A percentile compares a stretch with the other conserved stretches of the same genome.
Conservation (phyloP, 2,329 filamentous ascomycete species). For the Aureobasidium sp. region DNA sequence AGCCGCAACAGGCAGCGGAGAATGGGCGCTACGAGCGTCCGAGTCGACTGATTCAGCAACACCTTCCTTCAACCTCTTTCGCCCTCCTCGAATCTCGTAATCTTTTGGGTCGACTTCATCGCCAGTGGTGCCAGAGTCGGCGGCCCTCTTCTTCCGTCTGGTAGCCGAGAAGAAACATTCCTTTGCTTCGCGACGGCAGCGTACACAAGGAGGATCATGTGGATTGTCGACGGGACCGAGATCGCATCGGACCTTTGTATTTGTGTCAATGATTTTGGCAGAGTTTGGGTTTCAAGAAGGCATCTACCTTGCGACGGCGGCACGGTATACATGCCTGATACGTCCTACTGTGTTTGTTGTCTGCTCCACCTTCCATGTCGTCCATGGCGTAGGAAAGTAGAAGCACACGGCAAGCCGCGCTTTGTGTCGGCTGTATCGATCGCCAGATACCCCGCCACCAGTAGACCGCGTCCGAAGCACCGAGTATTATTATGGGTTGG, state of each 20-base stretch:
- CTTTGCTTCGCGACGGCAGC: slow-evolving; percentile 90
- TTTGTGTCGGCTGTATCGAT: slow-evolving; percentile 11
- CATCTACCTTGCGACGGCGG: slow-evolving; percentile 43
- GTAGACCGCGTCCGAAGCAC: neutral
- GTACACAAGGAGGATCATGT: slow-evolving; percentile 84
- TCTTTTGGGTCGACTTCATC: slow-evolving; percentile 45
- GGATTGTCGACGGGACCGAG: slow-evolving; percentile 80
- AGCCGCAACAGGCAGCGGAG: neutral
- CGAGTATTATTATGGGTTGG: neutral
- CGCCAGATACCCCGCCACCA: slow-evolving; percentile 7
- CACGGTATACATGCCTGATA: slow-evolving; percentile 48
- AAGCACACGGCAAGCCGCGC: slow-evolving; percentile 10
- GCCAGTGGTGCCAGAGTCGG: slow-evolving; percentile 38
- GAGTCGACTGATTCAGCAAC: slow-evolving; percentile 32
- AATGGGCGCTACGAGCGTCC: slow-evolving; percentile 1
- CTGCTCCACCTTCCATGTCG: neutral
- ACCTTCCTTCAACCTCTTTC: slow-evolving; percentile 56
- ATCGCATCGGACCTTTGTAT: slow-evolving; percentile 44
- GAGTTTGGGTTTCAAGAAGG: neutral
- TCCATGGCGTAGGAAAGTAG: neutral
- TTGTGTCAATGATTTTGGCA: neutral
- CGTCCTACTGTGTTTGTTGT: slow-evolving; percentile 21
- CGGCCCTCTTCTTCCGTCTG: slow-evolving; percentile 79
- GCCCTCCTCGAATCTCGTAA: slow-evolving; percentile 65
- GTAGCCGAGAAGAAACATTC: slow-evolving; percentile 96